phyloP scores from a whole-genome alignment of 371 early-diverging fungal species.

The Rhizopus microsporus region DNA sequence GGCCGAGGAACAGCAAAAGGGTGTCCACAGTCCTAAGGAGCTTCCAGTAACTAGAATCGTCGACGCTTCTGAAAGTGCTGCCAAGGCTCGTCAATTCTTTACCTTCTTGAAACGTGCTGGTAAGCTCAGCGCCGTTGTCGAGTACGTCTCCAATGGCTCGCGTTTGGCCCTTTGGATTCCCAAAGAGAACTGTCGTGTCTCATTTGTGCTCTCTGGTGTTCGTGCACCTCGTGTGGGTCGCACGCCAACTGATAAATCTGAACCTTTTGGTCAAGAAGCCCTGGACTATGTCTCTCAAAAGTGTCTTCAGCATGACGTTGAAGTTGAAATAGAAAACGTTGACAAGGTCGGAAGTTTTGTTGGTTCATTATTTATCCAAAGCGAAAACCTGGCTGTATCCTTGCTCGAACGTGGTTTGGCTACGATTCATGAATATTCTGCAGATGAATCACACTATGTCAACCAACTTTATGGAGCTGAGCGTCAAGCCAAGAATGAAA shows the following conservation, averaged over 20 bases:
- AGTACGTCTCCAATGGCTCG: slow-evolving; percentile 82
- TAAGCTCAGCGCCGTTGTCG: slow-evolving; percentile 78
- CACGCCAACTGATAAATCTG: slow-evolving; percentile 68
- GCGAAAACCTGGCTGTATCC: slow-evolving; percentile 64
- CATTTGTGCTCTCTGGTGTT: slow-evolving; percentile 80
- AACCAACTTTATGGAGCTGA: slow-evolving; percentile 80
- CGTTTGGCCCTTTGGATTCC: slow-evolving; percentile 84
- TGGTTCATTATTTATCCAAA: slow-evolving; percentile 75
- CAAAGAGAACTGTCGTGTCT: slow-evolving; percentile 81
- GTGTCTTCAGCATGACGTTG: slow-evolving; percentile 90
- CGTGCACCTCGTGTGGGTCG: slow-evolving; percentile 76
- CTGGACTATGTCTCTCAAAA: slow-evolving; percentile 64
- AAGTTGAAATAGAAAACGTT: slow-evolving; percentile 79
- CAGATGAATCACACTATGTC: slow-evolving; percentile 74
- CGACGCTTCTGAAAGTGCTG: slow-evolving; percentile 73
- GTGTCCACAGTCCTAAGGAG: slow-evolving; percentile 80
- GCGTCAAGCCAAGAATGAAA: slow-evolving; percentile 67
- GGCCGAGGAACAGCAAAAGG: slow-evolving; percentile 72
- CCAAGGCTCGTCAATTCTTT: slow-evolving; percentile 85
- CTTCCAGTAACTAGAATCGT: slow-evolving; percentile 66
- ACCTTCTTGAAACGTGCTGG: slow-evolving; percentile 81
- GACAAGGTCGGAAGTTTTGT: slow-evolving; percentile 93
- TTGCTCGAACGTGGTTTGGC: slow-evolving; percentile 85
- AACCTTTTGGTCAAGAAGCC: slow-evolving; percentile 89
- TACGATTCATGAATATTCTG: slow-evolving; percentile 80